Evolutionary conservation across 495 filamentous ascomycete species (phyloP).

Genomic region (Penicillium angulare): DNA sequence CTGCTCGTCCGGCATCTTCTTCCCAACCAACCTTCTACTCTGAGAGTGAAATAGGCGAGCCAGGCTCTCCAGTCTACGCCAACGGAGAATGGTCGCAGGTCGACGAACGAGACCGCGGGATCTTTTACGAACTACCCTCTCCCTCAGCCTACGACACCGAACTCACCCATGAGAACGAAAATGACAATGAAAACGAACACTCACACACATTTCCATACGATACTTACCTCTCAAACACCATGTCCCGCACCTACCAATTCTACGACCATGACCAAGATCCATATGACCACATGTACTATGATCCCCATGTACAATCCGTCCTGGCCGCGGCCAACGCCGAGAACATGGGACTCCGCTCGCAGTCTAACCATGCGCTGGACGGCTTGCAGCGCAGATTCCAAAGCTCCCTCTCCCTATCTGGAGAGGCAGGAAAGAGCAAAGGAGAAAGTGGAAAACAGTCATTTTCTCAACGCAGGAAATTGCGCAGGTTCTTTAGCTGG

Average conservation of each 20-base stretch:
- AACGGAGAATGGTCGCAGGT: slow-evolving; percentile 30
- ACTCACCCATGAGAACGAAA: background rate
- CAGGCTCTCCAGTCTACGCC: slow-evolving; percentile 34
- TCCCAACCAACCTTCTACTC: slow-evolving; percentile 25
- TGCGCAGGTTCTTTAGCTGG: slow-evolving; percentile 31
- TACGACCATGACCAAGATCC: slow-evolving; percentile 11
- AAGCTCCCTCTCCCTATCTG: slow-evolving; percentile 9
- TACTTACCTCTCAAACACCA: slow-evolving; percentile 20
- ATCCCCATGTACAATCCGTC: slow-evolving; percentile 29
- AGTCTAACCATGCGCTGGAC: slow-evolving; percentile 19
- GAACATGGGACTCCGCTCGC: slow-evolving; percentile 24
- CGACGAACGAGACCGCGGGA: slow-evolving; percentile 25
- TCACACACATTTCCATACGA: too few relatives aligned
- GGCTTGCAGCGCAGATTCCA: slow-evolving; percentile 25
- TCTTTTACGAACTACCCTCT: slow-evolving; percentile 15
- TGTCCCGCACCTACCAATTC: slow-evolving; percentile 11
- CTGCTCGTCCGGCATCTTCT: slow-evolving; percentile 17
- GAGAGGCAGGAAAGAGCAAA: slow-evolving; percentile 2
- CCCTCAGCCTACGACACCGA: background rate
- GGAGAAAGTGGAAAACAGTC: slow-evolving; percentile 12
- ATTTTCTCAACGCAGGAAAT: slow-evolving; percentile 13
- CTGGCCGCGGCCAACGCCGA: slow-evolving; percentile 30
- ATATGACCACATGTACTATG: slow-evolving; percentile 24
- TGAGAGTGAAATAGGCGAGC: slow-evolving; percentile 37
- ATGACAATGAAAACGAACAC: background rate